These are phyloP conservation scores for Komagataella ulmi DNA, from an alignment of 805 yeast species.

Conservation along the genomic window DNA sequence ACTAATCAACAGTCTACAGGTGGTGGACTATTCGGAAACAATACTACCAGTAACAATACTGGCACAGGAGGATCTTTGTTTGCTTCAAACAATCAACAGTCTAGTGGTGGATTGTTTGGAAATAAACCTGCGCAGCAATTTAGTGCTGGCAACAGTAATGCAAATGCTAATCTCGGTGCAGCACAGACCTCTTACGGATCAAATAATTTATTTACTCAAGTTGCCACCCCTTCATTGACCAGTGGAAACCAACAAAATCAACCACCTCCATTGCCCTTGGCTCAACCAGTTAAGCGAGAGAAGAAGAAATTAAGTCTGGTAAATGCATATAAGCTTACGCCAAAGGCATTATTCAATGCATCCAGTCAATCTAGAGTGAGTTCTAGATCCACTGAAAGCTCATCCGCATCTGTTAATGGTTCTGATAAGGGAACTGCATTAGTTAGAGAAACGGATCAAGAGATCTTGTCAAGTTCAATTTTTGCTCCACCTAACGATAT, in stretches of 20 bases:
- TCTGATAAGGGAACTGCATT: conserved; percentile 10
- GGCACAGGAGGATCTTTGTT: conserved; percentile 7
- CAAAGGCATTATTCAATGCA: conserved; percentile 39
- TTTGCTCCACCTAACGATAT: conserved; percentile 50
- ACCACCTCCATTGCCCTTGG: conserved; percentile 15
- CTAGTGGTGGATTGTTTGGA: conserved; percentile 20
- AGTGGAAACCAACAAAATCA: conserved; percentile 5
- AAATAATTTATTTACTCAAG: conserved; percentile 50
- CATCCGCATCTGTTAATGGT: conserved; percentile 4
- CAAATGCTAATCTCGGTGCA: conserved; percentile 16
- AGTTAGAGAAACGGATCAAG: conserved; percentile 42
- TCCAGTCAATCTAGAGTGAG: conserved; percentile 1
- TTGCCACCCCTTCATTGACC: conserved; percentile 27
- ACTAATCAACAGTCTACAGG: neutral
- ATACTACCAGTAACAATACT: conserved; percentile 1
- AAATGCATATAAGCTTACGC: conserved; percentile 50
- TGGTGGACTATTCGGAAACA: conserved; percentile 8
- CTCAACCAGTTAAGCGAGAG: neutral
- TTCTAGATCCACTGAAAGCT: conserved; percentile 1
- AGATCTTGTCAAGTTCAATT: conserved; percentile 57
- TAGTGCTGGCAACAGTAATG: conserved; percentile 11
- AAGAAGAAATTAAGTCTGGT: conserved; percentile 51
- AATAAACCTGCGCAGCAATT: conserved; percentile 9
- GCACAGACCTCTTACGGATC: conserved; percentile 68
- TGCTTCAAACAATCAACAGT: conserved; percentile 7